A percentile compares a stretch with the other conserved stretches of the same genome.
Evolutionary conservation across 169 alveolate species (phyloP).

Genomic region (Toxoplasma gondii): DNA sequence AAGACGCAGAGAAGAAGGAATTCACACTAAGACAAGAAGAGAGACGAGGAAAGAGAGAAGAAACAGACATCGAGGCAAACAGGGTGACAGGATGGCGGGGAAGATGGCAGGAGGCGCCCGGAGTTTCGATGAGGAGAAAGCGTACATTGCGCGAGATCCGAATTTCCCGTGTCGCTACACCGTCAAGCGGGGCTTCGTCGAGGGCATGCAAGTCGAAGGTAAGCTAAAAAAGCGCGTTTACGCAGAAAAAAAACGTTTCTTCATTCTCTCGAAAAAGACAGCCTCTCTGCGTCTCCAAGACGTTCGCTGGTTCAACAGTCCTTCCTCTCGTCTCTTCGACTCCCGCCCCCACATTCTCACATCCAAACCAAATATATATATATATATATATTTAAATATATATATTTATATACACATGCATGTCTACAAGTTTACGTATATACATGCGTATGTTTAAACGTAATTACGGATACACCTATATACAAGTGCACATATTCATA

Average conservation of each 20-base stretch:
- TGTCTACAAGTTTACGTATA: too few relatives aligned
- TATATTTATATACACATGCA: too few relatives aligned
- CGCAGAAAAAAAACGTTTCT: not conserved
- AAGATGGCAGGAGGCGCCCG: not conserved
- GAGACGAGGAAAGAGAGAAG: not conserved
- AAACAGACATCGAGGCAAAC: not conserved
- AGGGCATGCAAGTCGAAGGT: slow-evolving; percentile 86
- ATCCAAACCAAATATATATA: not conserved
- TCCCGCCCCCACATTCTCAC: not conserved
- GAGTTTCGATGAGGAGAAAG: slow-evolving; percentile 54
- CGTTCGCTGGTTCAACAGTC: not conserved
- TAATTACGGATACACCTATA: not conserved
- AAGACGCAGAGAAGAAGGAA: too few relatives aligned
- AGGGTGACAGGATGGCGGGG: not conserved
- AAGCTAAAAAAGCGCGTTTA: not conserved
- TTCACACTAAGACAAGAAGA: too few relatives aligned
- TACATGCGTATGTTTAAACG: not conserved
- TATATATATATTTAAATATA: too few relatives aligned
- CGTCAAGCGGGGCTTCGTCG: slow-evolving; percentile 82
- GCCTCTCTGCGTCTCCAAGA: too few relatives aligned
- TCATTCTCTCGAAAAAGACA: too few relatives aligned
- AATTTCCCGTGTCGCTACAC: not conserved
- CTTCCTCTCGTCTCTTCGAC: not conserved
- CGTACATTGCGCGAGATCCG: slow-evolving; percentile 32
- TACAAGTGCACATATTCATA: not conserved